Percentiles rank a stretch among this genome's conserved stretches.
phyloP scores from a whole-genome alignment of 805 yeast species.

The Ogataea ganodermae region DNA sequence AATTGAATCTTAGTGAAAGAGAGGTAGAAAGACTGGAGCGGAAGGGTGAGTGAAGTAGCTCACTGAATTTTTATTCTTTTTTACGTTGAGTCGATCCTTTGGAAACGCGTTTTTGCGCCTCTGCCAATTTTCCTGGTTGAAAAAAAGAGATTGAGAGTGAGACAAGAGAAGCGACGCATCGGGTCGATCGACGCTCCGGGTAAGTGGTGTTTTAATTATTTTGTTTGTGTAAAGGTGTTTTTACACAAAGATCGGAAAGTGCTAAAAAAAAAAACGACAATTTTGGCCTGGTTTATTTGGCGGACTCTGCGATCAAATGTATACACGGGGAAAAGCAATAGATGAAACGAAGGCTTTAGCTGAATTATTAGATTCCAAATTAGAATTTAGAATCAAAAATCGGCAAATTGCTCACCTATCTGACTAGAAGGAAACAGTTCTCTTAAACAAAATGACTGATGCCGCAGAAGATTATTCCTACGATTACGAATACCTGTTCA shows the following conservation, averaged over 20 bases:
- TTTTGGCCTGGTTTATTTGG: slow-evolving; percentile 2
- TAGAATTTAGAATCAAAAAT: neutral
- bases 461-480: slow-evolving; percentile 69
- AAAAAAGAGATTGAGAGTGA: neutral
- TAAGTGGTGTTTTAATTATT: neutral
- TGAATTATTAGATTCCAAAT: neutral
- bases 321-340: slow-evolving; percentile 2
- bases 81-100: neutral
- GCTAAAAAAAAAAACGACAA: slow-evolving; percentile 5
- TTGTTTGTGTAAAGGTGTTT: slow-evolving; percentile 1
- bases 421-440: neutral
- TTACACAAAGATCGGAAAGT: neutral
- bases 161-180: neutral
- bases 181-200: slow-evolving; percentile 11
- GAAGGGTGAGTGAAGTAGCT: neutral
- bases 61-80: neutral
- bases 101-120: slow-evolving; percentile 7
- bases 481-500: slow-evolving; percentile 91
- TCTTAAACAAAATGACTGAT: slow-evolving; percentile 29
- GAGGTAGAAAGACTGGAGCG: neutral
- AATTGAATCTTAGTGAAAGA: neutral
- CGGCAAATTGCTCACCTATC: slow-evolving; percentile 8
- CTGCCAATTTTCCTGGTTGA: slow-evolving; percentile 1
- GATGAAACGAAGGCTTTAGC: neutral
- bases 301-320: slow-evolving; percentile 2